These are phyloP conservation scores for Calonectria hongkongensis DNA, from an alignment of 2,329 filamentous ascomycete genomes.

Conservation along the genomic window DNA sequence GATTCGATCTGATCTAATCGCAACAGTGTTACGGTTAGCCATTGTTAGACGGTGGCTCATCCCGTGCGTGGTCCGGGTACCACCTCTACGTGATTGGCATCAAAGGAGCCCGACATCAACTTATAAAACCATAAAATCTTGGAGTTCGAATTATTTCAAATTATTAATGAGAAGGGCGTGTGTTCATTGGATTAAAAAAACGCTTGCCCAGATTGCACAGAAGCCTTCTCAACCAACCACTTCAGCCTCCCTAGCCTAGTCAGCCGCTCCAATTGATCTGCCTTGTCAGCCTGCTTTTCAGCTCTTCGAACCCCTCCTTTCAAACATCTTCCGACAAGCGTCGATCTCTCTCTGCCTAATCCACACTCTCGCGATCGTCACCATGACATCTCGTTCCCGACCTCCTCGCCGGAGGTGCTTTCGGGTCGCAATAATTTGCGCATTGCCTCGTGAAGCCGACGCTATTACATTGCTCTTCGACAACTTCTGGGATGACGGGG, in stretches of 20 bases:
- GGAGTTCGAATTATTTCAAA: too few relatives aligned
- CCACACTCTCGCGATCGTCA: too few relatives aligned
- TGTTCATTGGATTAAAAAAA: background rate
- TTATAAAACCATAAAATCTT: too few relatives aligned
- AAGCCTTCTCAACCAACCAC: background rate
- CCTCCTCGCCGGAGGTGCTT: conserved; percentile 5
- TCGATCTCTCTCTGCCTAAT: background rate
- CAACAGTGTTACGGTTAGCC: too few relatives aligned
- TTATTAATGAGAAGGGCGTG: too few relatives aligned
- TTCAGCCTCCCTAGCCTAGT: background rate
- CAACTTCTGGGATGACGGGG: background rate
- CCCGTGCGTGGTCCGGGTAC: too few relatives aligned
- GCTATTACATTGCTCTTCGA: conserved; percentile 17
- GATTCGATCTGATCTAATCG: too few relatives aligned
- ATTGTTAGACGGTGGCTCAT: too few relatives aligned
- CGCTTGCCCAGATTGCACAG: background rate
- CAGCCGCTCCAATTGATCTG: background rate
- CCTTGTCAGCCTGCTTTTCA: background rate
- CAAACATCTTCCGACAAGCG: too few relatives aligned
- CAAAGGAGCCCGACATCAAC: too few relatives aligned
- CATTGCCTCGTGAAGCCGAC: conserved; percentile 26
- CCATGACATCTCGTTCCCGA: background rate
- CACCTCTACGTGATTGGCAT: too few relatives aligned
- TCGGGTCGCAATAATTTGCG: conserved; percentile 30
- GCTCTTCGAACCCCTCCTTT: background rate